Percentiles rank a stretch among this genome's conserved stretches.
phyloP scores from a whole-genome alignment of 2,329 filamentous ascomycete species.

The Fusarium heterosporum region DNA sequence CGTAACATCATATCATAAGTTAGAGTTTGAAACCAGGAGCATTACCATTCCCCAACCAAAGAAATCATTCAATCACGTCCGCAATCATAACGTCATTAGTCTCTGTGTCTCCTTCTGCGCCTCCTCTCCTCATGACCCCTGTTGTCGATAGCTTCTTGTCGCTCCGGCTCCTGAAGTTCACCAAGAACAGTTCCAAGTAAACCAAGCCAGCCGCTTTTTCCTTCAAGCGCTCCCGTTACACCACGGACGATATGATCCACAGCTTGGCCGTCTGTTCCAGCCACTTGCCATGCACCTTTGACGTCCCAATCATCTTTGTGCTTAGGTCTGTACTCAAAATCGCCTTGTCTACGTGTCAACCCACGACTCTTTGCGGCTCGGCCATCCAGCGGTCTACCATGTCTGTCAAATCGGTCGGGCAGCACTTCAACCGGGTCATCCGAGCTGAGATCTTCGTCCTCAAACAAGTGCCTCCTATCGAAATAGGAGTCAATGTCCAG shows the following conservation, averaged over 20 bases:
- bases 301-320: slow-evolving; percentile 52
- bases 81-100: slow-evolving; percentile 45
- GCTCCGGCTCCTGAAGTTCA: slow-evolving; percentile 29
- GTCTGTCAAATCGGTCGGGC: slow-evolving; percentile 61
- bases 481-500: slow-evolving; percentile 48
- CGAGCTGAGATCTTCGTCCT: slow-evolving; percentile 36
- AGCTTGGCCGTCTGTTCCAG: slow-evolving; percentile 56
- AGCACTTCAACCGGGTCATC: slow-evolving; percentile 58
- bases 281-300: slow-evolving; percentile 59
- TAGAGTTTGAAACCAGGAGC: slow-evolving; percentile 29
- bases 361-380: slow-evolving; percentile 29
- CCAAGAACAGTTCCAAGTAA: slow-evolving; percentile 50
- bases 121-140: slow-evolving; percentile 34
- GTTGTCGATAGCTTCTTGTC: slow-evolving; percentile 29
- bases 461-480: slow-evolving; percentile 38
- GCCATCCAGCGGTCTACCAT: slow-evolving; percentile 56
- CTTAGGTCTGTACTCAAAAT: slow-evolving; percentile 56
- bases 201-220: slow-evolving; percentile 49
- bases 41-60: slow-evolving; percentile 34
- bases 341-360: slow-evolving; percentile 55
- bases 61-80: slow-evolving; percentile 25
- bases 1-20: slow-evolving; percentile 42
- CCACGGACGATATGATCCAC: slow-evolving; percentile 52
- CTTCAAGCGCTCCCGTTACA: slow-evolving; percentile 48
- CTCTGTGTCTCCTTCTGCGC: slow-evolving; percentile 24